Evolutionary conservation across 2,329 filamentous ascomycete species (phyloP).

Genomic region (Colletotrichum filicis): DNA sequence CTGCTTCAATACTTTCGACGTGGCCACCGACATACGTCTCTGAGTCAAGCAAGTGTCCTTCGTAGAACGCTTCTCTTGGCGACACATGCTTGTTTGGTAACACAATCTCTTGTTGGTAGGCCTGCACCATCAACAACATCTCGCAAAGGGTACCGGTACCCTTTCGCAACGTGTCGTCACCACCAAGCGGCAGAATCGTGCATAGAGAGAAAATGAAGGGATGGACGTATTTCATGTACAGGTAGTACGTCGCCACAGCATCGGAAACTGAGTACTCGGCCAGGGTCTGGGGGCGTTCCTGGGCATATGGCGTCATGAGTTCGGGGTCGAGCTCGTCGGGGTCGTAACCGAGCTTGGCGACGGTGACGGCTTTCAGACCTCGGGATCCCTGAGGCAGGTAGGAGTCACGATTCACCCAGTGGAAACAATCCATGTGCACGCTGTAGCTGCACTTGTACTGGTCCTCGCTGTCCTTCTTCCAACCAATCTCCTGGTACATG

Average conservation of each 20-base stretch:
- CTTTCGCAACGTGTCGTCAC: conserved; percentile 93
- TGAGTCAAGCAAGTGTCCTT: conserved; percentile 94
- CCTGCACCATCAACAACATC: conserved; percentile 99
- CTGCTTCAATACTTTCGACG: conserved; percentile 98
- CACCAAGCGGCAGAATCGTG: conserved; percentile 92
- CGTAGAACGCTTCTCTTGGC: conserved; percentile 93
- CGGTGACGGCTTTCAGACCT: conserved; percentile 96
- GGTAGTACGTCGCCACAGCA: conserved; percentile 97
- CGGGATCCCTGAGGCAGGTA: conserved; percentile 97
- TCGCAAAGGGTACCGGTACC: conserved; percentile 99
- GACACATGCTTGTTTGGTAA: conserved; percentile 96
- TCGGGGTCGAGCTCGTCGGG: conserved; percentile 98
- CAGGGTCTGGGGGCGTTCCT: conserved; percentile 89
- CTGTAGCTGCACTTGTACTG: conserved; percentile 97
- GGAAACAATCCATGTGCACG: conserved; percentile 98
- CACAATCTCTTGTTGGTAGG: conserved; percentile 90
- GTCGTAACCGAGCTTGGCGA: conserved; percentile 97
- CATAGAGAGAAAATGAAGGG: conserved; percentile 99
- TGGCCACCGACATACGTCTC: conserved; percentile 99
- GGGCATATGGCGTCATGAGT: conserved; percentile 93
- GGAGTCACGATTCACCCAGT: conserved; percentile 98
- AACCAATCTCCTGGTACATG: conserved; percentile 99
- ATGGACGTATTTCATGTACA: conserved; percentile 99
- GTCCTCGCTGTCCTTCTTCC: conserved; percentile 93
- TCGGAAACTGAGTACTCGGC: conserved; percentile 99